Percentiles rank a stretch among this genome's conserved stretches.
These are phyloP conservation scores for Durotheca rogersii DNA, from an alignment of 495 filamentous ascomycete genomes.

Conservation along the genomic window DNA sequence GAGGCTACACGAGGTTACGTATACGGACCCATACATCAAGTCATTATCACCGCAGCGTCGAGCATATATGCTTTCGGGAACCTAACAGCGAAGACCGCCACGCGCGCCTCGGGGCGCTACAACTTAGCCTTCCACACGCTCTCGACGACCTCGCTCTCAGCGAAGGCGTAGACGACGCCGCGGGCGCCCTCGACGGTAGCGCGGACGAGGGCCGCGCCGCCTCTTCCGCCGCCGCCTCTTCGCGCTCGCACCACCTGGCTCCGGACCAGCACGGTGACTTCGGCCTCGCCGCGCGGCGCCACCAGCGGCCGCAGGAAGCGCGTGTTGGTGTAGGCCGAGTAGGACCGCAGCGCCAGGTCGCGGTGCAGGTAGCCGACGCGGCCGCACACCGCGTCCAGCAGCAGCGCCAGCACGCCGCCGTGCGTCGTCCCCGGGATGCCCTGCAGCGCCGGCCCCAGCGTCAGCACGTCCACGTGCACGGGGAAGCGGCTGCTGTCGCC, in stretches of 20 bases:
- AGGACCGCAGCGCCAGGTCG: not conserved
- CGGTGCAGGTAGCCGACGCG: not conserved
- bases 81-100: no score
- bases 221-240: not conserved
- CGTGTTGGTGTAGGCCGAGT: not conserved
- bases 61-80: no score
- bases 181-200: not conserved
- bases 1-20: no score
- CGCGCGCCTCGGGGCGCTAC: not conserved
- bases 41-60: no score
- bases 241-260: not conserved
- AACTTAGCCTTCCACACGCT: not conserved
- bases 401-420: slow-evolving; percentile 1
- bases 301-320: not conserved
- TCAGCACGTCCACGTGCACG: not conserved
- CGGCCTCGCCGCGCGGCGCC: not conserved
- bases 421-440: not conserved
- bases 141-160: not conserved
- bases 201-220: no score
- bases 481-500: not conserved
- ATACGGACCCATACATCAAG: no score
- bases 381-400: not conserved
- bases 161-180: not conserved
- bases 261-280: slow-evolving; percentile 14
- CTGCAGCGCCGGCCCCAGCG: not conserved